Percentiles rank a stretch among this genome's conserved stretches.
These are phyloP conservation scores for Inga leiocalycina DNA, from an alignment of 306 rosid genomes.

Conservation along the genomic window DNA sequence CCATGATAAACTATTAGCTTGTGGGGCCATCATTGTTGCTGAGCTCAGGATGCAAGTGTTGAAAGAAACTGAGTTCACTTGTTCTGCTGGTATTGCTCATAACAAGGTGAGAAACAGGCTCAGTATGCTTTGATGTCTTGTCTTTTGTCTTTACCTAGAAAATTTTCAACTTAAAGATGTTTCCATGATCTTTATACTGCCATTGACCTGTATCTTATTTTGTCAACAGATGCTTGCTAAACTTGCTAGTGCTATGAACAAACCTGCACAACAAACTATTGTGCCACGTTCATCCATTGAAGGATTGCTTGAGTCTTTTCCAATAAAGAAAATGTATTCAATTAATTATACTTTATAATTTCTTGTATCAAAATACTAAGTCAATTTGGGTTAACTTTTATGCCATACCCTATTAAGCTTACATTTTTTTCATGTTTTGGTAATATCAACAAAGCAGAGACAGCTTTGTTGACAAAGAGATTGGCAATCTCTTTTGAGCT, in stretches of 20 bases:
- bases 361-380: neutral
- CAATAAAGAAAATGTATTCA: constrained; percentile 88
- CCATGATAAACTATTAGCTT: constrained; percentile 87
- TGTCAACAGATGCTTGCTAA: constrained; percentile 87
- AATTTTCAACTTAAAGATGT: constrained; percentile 11
- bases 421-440: constrained; percentile 33
- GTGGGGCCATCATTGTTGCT: constrained; percentile 88
- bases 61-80: constrained; percentile 89
- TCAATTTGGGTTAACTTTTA: neutral
- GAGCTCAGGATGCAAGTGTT: constrained; percentile 87
- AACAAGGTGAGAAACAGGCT: constrained; percentile 65
- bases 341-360: constrained; percentile 20
- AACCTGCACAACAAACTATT: constrained; percentile 97
- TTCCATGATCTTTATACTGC: neutral
- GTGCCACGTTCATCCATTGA: constrained; percentile 80
- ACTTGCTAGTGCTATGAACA: constrained; percentile 93
- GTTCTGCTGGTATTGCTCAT: constrained; percentile 99
- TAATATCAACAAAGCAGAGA: constrained; percentile 14
- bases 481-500: neutral
- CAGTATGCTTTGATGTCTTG: constrained; percentile 7
- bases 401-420: neutral
- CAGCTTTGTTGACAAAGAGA: constrained; percentile 3
- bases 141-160: constrained; percentile 5
- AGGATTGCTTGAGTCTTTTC: constrained; percentile 83
- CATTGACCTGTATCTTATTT: constrained; percentile 21